phyloP scores from a whole-genome alignment of 345 rosid genomes.

The Melaleuca quinquenervia region DNA sequence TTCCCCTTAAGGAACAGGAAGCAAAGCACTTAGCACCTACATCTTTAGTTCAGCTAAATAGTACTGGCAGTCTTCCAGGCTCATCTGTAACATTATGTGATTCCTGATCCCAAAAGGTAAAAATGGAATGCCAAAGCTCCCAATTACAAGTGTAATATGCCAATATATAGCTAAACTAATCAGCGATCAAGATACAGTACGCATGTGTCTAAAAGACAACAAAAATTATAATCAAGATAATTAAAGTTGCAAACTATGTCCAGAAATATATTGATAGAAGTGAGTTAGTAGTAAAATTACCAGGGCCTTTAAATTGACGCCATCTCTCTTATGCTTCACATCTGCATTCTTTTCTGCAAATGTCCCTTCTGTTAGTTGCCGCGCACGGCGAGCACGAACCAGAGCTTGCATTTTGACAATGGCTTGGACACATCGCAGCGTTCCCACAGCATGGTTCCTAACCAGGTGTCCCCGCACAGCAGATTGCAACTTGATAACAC shows the following conservation, averaged over 20 bases:
- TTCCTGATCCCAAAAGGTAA: background rate
- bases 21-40: background rate
- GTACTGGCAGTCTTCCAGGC: background rate
- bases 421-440: constrained; percentile 83
- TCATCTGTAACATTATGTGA: background rate
- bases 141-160: background rate
- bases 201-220: background rate
- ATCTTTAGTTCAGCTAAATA: background rate
- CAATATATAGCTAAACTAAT: background rate
- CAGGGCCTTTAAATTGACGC: constrained; percentile 11
- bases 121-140: background rate
- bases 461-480: constrained; percentile 88
- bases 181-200: background rate
- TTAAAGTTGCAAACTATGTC: background rate
- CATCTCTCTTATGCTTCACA: constrained; percentile 16
- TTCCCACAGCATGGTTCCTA: constrained; percentile 77
- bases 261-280: background rate
- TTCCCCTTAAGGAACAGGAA: background rate
- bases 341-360: constrained; percentile 4
- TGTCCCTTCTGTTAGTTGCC: constrained; percentile 18
- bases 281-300: constrained; percentile 18
- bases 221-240: background rate
- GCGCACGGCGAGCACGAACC: constrained; percentile 65
- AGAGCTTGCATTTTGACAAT: constrained; percentile 83
- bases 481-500: constrained; percentile 80